Evolutionary conservation across 495 filamentous ascomycete genomes (phyloP), one percentile per base, ranked within the genome.

Genomic region (Penicillium ucsense): DNA sequence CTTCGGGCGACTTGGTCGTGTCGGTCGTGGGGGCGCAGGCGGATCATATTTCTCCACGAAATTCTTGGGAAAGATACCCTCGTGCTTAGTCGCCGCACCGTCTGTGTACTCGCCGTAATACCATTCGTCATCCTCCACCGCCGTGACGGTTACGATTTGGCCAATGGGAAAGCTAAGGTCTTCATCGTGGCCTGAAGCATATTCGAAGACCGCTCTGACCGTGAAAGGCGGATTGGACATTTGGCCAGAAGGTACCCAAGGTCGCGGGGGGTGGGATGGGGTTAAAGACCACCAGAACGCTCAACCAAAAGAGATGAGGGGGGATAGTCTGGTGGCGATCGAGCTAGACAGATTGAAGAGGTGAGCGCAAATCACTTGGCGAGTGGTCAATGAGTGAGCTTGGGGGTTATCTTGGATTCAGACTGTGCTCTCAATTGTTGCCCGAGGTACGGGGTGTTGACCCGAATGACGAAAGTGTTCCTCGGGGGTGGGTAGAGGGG

Each of bases 31-130:
- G 46, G 92, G 92, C 49, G 89, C 84, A 50, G 83, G 86, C 28
- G 94, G 92, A 53, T 95, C 89, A 62, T 87, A 94, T 62, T 83
- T 83, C 65, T 98, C 91, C 44, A 98, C 94, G 56, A 98, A 98
- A 68, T 97, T 98, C 59, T 81, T 84, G 9, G 92, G 92, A 69
- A 98, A 98, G 47, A 98, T 85, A 33, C 92, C 92, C 60, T 95
- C 85, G 53, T 81, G 77, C 57, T 84, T 89, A 42, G 56, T 64
- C 6, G 89, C 91, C 27, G 66, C 59, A 40, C 75, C 78, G 62
- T 94, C 87, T 47, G 81, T 73, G 60, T 95, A 97, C 67, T 94
- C 86, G 42, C 92, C 92, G 48, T 76, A 80, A 63, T 95, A 98
- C 92, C 92, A 98, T 55, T 97, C 92, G 39, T 74, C 82, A 62